Evolutionary conservation across 2,329 filamentous ascomycete genomes (phyloP), one percentile per base, ranked within the genome.

Genomic region (Lecanosticta acicola): DNA sequence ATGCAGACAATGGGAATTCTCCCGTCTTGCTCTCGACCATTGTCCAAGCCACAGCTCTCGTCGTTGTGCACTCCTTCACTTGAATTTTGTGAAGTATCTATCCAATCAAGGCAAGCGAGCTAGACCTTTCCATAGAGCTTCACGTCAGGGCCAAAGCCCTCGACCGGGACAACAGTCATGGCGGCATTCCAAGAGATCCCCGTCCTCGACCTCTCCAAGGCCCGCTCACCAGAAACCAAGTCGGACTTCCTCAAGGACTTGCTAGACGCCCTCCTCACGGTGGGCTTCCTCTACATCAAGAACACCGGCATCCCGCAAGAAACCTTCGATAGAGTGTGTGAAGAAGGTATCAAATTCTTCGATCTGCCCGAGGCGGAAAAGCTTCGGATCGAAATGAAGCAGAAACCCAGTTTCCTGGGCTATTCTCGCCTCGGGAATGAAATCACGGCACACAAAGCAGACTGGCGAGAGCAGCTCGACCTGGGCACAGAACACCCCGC

Each of bases 381-480:
- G 79, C 81, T 77, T 46, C 62, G 46, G 34, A 73, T 75, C 43
- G 72, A 74, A 57, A 75, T 75, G 72, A 73, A 72, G 68, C 72
- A 74, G 46, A 19, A 55, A 26, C 44, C 51, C 13, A 55, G 50
- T 41, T 74, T 74, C 54, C 46, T 74, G 47, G 71, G 71, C 0
- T 73, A 72, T 62, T 38, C 32, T 13, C 38, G 38, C 4, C 26
- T 78, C 33, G 74, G 75, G 48, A 76, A 75, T 56, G 75, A 79
- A 60, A 78, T 77, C 59, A 94, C 88, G 3, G 86, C 85, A 16
- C 80, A 83, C 54, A 77, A 78, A 40, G 76, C 80, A 57, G 88
- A 94, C 68, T 85, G 89, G 71, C 77, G 88, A 41, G 88, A 94
- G 65, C 88, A 94, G 64, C 83, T 94, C 51, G 88, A 94, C 66